Conservation (phyloP, 2,329 filamentous ascomycete species). For the Alternaria infectoria region DNA sequence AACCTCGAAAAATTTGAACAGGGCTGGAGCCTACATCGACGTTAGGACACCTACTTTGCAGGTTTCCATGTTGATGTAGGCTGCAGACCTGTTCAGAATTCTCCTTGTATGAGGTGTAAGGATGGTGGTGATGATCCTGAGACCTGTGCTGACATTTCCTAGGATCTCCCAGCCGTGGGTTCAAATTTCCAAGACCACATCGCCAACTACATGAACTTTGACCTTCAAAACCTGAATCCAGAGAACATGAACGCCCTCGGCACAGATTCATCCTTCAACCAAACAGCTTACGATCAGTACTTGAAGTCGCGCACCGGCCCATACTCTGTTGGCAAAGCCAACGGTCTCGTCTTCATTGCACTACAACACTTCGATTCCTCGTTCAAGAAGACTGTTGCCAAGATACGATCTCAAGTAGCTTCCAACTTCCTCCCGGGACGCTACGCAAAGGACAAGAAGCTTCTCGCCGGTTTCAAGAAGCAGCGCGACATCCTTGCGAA, state of each 20-base stretch:
- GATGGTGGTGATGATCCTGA: neutral
- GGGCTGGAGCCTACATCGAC: neutral
- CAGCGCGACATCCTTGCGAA: conserved; percentile 13
- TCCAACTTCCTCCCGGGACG: conserved; percentile 11
- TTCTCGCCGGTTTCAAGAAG: conserved; percentile 1
- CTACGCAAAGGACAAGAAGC: conserved; percentile 9
- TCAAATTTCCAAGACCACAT: conserved; percentile 29
- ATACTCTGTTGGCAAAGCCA: conserved; percentile 16
- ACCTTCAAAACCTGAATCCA: conserved; percentile 8
- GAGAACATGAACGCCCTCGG: conserved; percentile 7
- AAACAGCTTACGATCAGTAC: conserved; percentile 25
- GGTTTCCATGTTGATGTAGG: neutral
- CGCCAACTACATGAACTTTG: conserved; percentile 16
- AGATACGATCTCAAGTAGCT: conserved; percentile 15
- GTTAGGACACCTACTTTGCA: neutral
- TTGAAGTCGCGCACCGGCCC: conserved; percentile 30
- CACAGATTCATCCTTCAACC: conserved; percentile 28
- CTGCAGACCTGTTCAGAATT: neutral
- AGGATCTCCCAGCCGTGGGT: conserved; percentile 25
- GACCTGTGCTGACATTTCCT: neutral
- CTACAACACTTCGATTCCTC: conserved; percentile 1
- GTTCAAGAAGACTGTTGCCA: conserved; percentile 3
- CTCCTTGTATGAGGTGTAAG: neutral
- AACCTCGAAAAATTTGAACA: neutral
- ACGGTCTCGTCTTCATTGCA: conserved; percentile 14